These are phyloP conservation scores for Penicillium brasilianum DNA, from an alignment of 2,329 filamentous ascomycete species.

Conservation along the genomic window DNA sequence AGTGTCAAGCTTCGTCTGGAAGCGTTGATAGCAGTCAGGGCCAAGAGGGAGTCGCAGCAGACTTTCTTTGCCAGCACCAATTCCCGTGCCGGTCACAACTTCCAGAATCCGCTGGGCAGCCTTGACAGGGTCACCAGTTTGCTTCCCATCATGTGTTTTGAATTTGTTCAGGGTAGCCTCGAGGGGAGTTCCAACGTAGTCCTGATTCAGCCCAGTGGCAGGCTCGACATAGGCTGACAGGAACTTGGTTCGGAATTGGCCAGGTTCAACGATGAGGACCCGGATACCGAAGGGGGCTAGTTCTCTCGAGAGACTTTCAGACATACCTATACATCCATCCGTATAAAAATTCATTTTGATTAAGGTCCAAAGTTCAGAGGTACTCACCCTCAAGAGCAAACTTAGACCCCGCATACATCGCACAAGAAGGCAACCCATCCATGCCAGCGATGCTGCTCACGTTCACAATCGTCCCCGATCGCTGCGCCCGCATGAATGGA, in stretches of 20 bases:
- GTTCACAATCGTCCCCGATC: slow-evolving; percentile 34
- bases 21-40: slow-evolving; percentile 30
- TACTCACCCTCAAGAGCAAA: slow-evolving; percentile 36
- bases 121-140: slow-evolving; percentile 36
- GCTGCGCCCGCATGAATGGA: slow-evolving; percentile 33
- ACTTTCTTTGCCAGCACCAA: slow-evolving; percentile 31
- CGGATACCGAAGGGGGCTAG: slow-evolving; percentile 35
- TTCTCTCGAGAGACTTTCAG: slow-evolving; percentile 33
- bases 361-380: background rate
- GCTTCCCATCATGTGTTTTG: slow-evolving; percentile 22
- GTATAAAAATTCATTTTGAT: background rate
- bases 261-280: slow-evolving; percentile 34
- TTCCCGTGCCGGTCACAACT: slow-evolving; percentile 31
- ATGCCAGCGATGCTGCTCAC: slow-evolving; percentile 32
- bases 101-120: slow-evolving; percentile 34
- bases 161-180: slow-evolving; percentile 19
- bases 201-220: slow-evolving; percentile 25
- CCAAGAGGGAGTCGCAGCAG: slow-evolving; percentile 36
- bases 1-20: slow-evolving; percentile 25
- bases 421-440: slow-evolving; percentile 28
- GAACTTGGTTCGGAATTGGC: slow-evolving; percentile 35
- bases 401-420: slow-evolving; percentile 37
- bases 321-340: slow-evolving; percentile 25
- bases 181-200: slow-evolving; percentile 28
- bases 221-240: slow-evolving; percentile 21